A percentile compares a stretch with the other conserved stretches of the same genome.
Conservation (phyloP, 2,329 filamentous ascomycete species). For the Rhynchosporium graminicola region DNA sequence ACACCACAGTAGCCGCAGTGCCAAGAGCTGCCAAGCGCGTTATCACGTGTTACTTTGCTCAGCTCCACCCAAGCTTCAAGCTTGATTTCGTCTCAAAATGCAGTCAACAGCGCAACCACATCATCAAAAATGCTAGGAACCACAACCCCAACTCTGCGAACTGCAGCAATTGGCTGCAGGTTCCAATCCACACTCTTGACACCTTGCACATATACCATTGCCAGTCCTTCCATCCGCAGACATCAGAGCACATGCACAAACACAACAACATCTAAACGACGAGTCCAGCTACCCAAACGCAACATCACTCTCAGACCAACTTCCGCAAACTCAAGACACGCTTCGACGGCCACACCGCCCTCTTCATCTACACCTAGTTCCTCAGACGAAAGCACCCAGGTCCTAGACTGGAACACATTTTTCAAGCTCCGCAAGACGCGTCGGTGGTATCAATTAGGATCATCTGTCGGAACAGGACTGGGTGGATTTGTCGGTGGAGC, state of each 20-base stretch:
- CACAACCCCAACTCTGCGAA: constrained; percentile 35
- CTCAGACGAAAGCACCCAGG: constrained; percentile 21
- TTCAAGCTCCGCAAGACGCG: constrained; percentile 86
- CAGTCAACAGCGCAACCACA: constrained; percentile 9
- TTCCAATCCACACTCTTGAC: constrained; percentile 37
- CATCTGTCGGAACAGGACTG: constrained; percentile 67
- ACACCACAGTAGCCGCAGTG: background rate
- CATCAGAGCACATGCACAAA: constrained; percentile 21
- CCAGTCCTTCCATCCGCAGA: constrained; percentile 29
- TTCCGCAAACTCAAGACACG: constrained; percentile 21
- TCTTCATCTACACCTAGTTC: constrained; percentile 13
- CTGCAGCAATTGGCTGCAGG: constrained; percentile 38
- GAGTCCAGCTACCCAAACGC: constrained; percentile 34
- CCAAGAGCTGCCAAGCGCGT: constrained; percentile 7
- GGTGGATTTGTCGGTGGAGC: constrained; percentile 63
- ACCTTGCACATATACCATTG: constrained; percentile 31
- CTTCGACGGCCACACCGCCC: constrained; percentile 27
- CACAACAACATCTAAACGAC: constrained; percentile 26
- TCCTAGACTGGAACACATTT: constrained; percentile 84
- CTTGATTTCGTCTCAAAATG: constrained; percentile 12
- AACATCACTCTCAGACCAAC: constrained; percentile 35
- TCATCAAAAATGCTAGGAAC: constrained; percentile 36
- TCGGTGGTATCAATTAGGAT: constrained; percentile 78
- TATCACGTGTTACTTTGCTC: constrained; percentile 6
- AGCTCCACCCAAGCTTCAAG: constrained; percentile 13